Percentiles rank a stretch among this genome's conserved stretches.
These are phyloP conservation scores for Xylaria grammica DNA, from an alignment of 495 filamentous ascomycete species.

Conservation along the genomic window DNA sequence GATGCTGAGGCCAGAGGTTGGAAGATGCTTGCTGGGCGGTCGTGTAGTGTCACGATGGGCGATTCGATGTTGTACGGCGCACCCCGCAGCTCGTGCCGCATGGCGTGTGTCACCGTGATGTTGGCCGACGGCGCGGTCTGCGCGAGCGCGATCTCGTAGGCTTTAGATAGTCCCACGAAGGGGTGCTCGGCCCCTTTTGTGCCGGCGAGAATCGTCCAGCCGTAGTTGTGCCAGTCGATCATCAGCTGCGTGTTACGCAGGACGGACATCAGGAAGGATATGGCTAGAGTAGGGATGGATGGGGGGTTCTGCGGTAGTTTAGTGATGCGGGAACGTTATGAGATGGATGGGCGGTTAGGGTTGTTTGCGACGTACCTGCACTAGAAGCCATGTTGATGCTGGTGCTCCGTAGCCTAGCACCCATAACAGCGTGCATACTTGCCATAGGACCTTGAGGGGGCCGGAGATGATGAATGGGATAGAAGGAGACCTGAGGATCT, in stretches of 20 bases:
- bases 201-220: slow-evolving; percentile 85
- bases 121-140: slow-evolving; percentile 68
- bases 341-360: background rate
- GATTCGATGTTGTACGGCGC: slow-evolving; percentile 64
- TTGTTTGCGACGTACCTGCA: slow-evolving; percentile 58
- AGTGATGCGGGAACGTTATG: slow-evolving; percentile 6
- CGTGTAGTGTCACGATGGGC: slow-evolving; percentile 78
- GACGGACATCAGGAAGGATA: slow-evolving; percentile 73
- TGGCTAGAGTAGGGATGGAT: slow-evolving; percentile 84
- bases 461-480: slow-evolving; percentile 79
- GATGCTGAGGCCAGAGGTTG: slow-evolving; percentile 62
- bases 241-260: slow-evolving; percentile 81
- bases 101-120: slow-evolving; percentile 87
- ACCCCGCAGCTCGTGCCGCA: slow-evolving; percentile 72
- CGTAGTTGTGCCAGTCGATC: slow-evolving; percentile 99
- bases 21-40: slow-evolving; percentile 84
- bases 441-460: slow-evolving; percentile 86
- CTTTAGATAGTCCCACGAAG: slow-evolving; percentile 72
- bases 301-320: slow-evolving; percentile 76
- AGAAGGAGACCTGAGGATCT: slow-evolving; percentile 64
- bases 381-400: slow-evolving; percentile 78
- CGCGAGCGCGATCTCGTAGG: slow-evolving; percentile 77
- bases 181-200: slow-evolving; percentile 72
- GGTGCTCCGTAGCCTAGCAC: slow-evolving; percentile 75
- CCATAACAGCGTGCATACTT: slow-evolving; percentile 70